Evolutionary conservation across 306 rosid species (phyloP), one percentile per base, ranked within the genome.

Genomic region (Elaeagnus macrophylla): DNA sequence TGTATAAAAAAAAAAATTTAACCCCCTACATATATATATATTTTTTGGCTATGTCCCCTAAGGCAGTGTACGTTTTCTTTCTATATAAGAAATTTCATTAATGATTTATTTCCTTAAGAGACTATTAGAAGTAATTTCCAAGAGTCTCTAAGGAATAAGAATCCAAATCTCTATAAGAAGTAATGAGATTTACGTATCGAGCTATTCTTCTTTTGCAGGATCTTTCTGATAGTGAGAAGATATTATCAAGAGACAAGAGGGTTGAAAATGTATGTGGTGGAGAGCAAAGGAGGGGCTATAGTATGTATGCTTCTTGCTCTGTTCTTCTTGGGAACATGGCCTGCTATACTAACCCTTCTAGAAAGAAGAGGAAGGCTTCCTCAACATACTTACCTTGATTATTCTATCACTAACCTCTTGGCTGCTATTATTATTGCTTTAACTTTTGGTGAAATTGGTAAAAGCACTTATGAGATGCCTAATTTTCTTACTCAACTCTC

Each of bases 281-380:
- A 86, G 78, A 83, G 95, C 76, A 83, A 86, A 54, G 97, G 71
- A 43, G 91, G 91, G 0, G 95, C 97, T 59, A 79, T 90, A 76
- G 77, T 45, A 16, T 90, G 97, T 75, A 90, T 90, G 95, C 65
- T 86, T 0, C 64, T 86, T 45, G 66, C 95, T 51, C 79, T 86
- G 10, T 20, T 74, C 25, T 83, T 90, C 68, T 53, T 90, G 59
- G 91, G 97, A 37, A 90, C 97, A 70, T 86, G 94, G 95, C 97
- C 91, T 18, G 97, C 95, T 44, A 14, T 90, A 2, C 45, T 90
- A 86, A 72, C 94, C 54, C 69, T 90, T 32, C 51, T 83, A 6
- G 94, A 90, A 48, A 79, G 97, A 40, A 39, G 89, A 52, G 97
- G 95, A 18, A 89, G 97, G 59, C 95, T 86, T 69, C 97, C 95